phyloP scores from a whole-genome alignment of 169 alveolate genomes.

The Cryptosporidium baileyi region DNA sequence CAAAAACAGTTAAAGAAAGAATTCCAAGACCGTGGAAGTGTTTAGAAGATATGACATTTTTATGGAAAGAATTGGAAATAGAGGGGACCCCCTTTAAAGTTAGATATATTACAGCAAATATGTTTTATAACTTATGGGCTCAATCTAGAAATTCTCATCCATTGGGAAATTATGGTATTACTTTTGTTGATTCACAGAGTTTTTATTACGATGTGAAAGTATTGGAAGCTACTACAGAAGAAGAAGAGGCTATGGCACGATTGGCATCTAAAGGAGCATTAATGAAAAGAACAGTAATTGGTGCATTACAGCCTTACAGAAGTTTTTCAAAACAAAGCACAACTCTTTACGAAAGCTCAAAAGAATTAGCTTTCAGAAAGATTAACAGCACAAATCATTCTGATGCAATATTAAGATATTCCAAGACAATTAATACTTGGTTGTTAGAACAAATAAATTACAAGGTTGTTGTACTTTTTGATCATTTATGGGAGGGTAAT shows the following conservation, averaged over 20 bases:
- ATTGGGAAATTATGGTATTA: slow-evolving; percentile 55
- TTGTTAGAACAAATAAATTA: slow-evolving; percentile 41
- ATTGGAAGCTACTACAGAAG: slow-evolving; percentile 44
- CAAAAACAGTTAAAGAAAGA: slow-evolving; percentile 29
- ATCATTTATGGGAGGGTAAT: slow-evolving; percentile 67
- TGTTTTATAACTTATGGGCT: slow-evolving; percentile 59
- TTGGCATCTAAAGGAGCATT: slow-evolving; percentile 62
- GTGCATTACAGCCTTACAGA: slow-evolving; percentile 60
- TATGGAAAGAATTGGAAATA: slow-evolving; percentile 32
- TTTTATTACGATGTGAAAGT: slow-evolving; percentile 58
- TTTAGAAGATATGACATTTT: slow-evolving; percentile 23
- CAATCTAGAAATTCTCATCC: slow-evolving; percentile 56
- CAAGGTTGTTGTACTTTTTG: slow-evolving; percentile 44
- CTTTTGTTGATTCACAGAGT: slow-evolving; percentile 62
- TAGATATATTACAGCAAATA: slow-evolving; percentile 54
- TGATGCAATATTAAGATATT: slow-evolving; percentile 29
- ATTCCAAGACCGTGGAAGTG: slow-evolving; percentile 50
- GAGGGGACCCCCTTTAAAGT: slow-evolving; percentile 17
- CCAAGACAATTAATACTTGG: slow-evolving; percentile 40
- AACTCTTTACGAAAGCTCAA: slow-evolving; percentile 17
- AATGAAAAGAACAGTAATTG: slow-evolving; percentile 62
- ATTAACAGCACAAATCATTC: not conserved
- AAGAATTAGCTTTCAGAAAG: not conserved
- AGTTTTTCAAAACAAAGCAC: slow-evolving; percentile 42
- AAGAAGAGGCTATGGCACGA: slow-evolving; percentile 58